Percentiles rank a stretch among this genome's conserved stretches.
phyloP scores from a whole-genome alignment of 176 grass and related monocot genomes.

The Oryza brachyantha region DNA sequence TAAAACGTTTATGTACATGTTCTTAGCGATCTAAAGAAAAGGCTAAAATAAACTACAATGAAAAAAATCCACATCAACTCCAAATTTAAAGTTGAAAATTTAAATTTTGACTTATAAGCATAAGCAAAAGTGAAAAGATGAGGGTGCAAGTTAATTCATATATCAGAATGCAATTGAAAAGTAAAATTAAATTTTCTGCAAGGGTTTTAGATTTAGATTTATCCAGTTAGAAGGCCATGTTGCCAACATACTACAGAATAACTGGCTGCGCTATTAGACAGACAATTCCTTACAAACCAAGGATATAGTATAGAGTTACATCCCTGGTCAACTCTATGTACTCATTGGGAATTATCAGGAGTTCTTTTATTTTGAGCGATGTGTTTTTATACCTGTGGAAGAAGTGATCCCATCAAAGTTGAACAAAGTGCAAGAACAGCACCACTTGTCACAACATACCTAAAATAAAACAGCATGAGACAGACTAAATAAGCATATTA shows the following conservation, averaged over 20 bases:
- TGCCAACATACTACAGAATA: not conserved
- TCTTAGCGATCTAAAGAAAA: too few species aligned
- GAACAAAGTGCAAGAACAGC: slow-evolving; percentile 96
- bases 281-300: not conserved
- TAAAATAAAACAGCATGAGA: slow-evolving; percentile 39
- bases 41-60: too few species aligned
- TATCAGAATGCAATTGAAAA: not conserved
- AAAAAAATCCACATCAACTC: too few species aligned
- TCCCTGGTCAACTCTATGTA: not conserved
- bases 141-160: too few species aligned
- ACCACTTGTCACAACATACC: slow-evolving; percentile 87
- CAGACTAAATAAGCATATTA: not conserved
- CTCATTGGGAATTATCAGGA: slow-evolving; percentile 1
- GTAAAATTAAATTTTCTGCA: not conserved
- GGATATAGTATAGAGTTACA: not conserved
- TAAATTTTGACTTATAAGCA: too few species aligned
- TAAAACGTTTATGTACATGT: too few species aligned
- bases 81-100: too few species aligned
- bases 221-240: not conserved
- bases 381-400: slow-evolving; percentile 73
- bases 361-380: not conserved
- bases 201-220: not conserved
- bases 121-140: too few species aligned
- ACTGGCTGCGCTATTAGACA: not conserved
- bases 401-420: slow-evolving; percentile 92